Evolutionary conservation across 345 rosid species (phyloP).

Genomic region (Camelina hispida): DNA sequence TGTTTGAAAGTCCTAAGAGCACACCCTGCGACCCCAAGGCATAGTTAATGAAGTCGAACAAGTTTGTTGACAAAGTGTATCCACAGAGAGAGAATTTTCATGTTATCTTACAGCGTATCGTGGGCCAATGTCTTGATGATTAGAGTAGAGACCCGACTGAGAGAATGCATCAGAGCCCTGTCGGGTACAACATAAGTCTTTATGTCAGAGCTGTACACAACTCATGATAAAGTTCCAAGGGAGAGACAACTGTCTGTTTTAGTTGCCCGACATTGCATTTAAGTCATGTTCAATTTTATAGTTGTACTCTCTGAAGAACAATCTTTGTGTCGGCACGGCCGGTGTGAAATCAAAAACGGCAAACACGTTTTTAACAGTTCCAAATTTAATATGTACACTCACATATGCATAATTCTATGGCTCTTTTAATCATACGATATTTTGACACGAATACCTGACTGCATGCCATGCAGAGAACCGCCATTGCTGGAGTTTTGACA

Average conservation of each 20-base stretch:
- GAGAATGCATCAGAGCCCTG: conserved; percentile 98
- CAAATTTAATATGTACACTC: not conserved
- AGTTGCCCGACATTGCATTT: conserved; percentile 30
- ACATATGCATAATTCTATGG: conserved; percentile 3
- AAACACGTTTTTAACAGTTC: conserved; percentile 5
- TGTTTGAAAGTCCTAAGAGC: conserved; percentile 88
- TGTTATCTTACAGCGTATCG: conserved; percentile 80
- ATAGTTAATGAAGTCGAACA: conserved; percentile 16
- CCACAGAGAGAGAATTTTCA: not conserved
- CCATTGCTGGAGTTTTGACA: conserved; percentile 89
- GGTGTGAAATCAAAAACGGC: conserved; percentile 10
- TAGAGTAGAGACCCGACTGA: conserved; percentile 96
- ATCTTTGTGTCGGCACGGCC: conserved; percentile 33
- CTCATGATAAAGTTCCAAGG: conserved; percentile 17
- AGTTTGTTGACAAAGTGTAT: conserved; percentile 12
- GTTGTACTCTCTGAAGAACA: conserved; percentile 25
- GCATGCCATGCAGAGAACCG: conserved; percentile 98
- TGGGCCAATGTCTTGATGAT: conserved; percentile 98
- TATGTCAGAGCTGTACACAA: conserved; percentile 27
- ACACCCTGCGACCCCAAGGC: conserved; percentile 66
- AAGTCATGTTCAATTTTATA: conserved; percentile 6
- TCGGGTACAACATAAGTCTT: conserved; percentile 38
- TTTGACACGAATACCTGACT: conserved; percentile 68
- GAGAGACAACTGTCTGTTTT: conserved; percentile 31
- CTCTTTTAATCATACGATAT: conserved; percentile 2